These are phyloP conservation scores for Xylaria scruposa DNA, from an alignment of 495 filamentous ascomycete genomes.

Conservation along the genomic window DNA sequence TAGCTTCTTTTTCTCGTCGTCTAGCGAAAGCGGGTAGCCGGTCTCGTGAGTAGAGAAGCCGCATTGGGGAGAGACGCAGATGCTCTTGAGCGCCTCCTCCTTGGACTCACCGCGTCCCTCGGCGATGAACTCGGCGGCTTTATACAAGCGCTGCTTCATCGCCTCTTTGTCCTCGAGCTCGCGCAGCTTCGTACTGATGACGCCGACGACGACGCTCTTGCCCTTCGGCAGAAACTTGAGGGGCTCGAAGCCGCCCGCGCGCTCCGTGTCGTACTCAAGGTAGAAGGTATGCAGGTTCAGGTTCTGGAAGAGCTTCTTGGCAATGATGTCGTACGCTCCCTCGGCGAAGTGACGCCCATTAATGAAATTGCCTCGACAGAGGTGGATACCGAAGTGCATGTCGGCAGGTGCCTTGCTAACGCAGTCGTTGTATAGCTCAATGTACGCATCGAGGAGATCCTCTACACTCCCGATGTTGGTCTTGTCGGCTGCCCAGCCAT, in stretches of 20 bases:
- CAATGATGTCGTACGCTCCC: conserved; percentile 81
- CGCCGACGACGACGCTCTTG: conserved; percentile 79
- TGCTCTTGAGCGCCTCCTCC: conserved; percentile 70
- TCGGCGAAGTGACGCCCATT: conserved; percentile 79
- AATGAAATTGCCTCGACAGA: conserved; percentile 84
- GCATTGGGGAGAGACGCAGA: conserved; percentile 79
- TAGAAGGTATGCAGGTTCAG: conserved; percentile 81
- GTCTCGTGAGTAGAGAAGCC: conserved; percentile 77
- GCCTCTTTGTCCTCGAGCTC: conserved; percentile 76
- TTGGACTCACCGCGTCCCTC: conserved; percentile 67
- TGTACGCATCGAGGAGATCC: conserved; percentile 74
- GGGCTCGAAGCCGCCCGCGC: conserved; percentile 80
- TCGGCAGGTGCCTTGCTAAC: conserved; percentile 68
- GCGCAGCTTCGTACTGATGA: conserved; percentile 76
- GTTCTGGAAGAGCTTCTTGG: conserved; percentile 77
- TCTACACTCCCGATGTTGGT: conserved; percentile 62
- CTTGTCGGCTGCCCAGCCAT: conserved; percentile 67
- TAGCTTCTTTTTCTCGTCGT: conserved; percentile 76
- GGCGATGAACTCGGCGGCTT: conserved; percentile 75
- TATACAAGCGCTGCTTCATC: conserved; percentile 70
- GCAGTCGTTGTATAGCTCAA: conserved; percentile 77
- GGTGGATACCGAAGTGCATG: conserved; percentile 77
- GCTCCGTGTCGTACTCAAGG: conserved; percentile 81
- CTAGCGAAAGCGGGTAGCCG: conserved; percentile 68
- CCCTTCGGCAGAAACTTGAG: conserved; percentile 72